Base-by-base conservation (phyloP, 2,329 filamentous ascomycete species). In the Epichloe elymi region DNA sequence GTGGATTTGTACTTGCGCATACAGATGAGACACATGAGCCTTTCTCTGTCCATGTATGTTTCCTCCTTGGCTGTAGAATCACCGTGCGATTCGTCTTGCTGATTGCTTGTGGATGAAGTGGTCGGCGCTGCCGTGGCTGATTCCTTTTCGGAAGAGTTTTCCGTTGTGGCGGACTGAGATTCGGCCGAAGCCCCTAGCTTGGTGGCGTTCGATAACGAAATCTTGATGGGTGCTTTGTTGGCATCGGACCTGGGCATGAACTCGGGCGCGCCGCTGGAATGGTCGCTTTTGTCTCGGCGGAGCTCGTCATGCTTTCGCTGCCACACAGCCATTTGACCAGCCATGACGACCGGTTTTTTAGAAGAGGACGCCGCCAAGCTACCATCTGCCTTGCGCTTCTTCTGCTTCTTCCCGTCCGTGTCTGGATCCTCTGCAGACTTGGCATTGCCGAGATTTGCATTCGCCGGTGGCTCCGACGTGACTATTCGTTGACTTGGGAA, bases 401-500 rank as follows among this genome's bases (percentile, higher is more conserved):
- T 81, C 11, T 61, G 50, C 55, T 71, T 73, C 53, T 70, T 71
- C 6, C 54, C 57, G 10, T 67, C 64, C 5, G 46, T 55, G 5
- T 57, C 56, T 45, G 67, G 65, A 17, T 63, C 59, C 6, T 55
- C 56, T 3, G 49, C 37, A 47, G 48, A 17, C 46, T 61, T 62
- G 36, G 53, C 47, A 15, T 59, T 51, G 17, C 23, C 14, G 0
- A 55, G 48, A 30, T 66, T 67, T 49, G 67, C 60, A 0, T 51
- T 55, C 6, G 60, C 67, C 0, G 73, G 68, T 14, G 75, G 71
- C 17, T 74, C 70, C 3, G 71, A 63, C n/a, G 79, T 76, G 4
- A 87, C 71, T 2, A 78, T 66, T 38, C 80, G 69, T 57, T 85
- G 79, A 43, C 75, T 86, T 1, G 81, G 82, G 59, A 87, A 91